Evolutionary conservation across 306 rosid species (phyloP), one percentile per base, ranked within the genome.

Genomic region (Citrullus amarus): DNA sequence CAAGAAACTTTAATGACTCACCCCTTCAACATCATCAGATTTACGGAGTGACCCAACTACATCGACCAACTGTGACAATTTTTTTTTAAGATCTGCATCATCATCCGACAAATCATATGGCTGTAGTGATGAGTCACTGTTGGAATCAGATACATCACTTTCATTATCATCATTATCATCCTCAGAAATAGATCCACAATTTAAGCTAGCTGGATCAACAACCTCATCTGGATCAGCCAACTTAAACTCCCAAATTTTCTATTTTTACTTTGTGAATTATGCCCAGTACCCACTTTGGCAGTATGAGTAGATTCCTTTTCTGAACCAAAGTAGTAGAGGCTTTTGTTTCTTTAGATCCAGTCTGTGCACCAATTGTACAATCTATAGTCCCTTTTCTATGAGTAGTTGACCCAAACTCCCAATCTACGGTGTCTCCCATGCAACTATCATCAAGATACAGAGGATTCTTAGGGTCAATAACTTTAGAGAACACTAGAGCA

Each of bases 381-480:
- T 76, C 79, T 14, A 53, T 39, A 57, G 81, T 70, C 79, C 80
- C 91, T 84, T 84, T 88, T 83, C 80, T 84, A 82, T 75, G 87
- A 34, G 68, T 82, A 82, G 84, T 41, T 72, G 85, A 87, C 81
- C 89, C 91, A 54, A 91, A 86, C 80, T 88, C 96, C 98, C 97
- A 95, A 83, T 89, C 93, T 78, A 95, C 87, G 81, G 85, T 82
- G 79, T 87, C 93, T 76, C 80, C 92, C 60, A 38, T 68, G 86
- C 86, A 90, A 83, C 93, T 92, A 77, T 92, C 97, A 73, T 95
- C 98, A 82, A 92, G 96, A 84, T 89, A 91, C 69, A 95, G 80
- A 80, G 97, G 97, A 88, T 92, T 95, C 84, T 91, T 85, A 36
- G 97, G 98, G 85, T 95, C 98, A 77, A 95, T 87, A 72, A 91